Percentiles rank a stretch among this genome's conserved stretches.
Conservation (phyloP, 305 asterid species). For the Solanum hybrid region DNA sequence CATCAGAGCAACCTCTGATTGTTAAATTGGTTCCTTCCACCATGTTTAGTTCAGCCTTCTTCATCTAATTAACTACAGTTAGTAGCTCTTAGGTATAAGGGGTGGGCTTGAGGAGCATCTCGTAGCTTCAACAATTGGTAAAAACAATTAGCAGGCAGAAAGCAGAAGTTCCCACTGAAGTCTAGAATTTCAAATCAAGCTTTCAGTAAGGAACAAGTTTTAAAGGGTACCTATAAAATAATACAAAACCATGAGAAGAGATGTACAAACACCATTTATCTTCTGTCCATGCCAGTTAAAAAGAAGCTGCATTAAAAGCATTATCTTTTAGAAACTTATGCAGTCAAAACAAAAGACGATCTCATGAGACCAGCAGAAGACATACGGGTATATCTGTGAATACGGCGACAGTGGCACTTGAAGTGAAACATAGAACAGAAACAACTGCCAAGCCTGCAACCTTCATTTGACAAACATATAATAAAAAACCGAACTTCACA, state of each 20-base stretch:
- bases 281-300: constrained; percentile 33
- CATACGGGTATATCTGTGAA: constrained; percentile 74
- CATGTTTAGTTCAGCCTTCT: background rate
- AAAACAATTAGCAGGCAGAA: background rate
- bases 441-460: constrained; percentile 71
- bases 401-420: constrained; percentile 64
- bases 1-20: background rate
- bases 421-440: constrained; percentile 64
- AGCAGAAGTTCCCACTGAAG: background rate
- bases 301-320: constrained; percentile 28
- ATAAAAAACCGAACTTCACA: background rate
- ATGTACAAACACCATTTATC: constrained; percentile 19
- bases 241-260: constrained; percentile 32
- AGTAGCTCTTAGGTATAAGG: background rate
- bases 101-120: background rate
- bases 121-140: background rate
- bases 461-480: constrained; percentile 17
- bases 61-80: background rate
- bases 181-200: background rate
- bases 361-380: constrained; percentile 9
- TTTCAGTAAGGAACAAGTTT: background rate
- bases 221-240: constrained; percentile 27
- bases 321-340: background rate
- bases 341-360: background rate
- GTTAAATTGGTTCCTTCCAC: background rate